Evolutionary conservation across 169 alveolate species (phyloP), one percentile per base, ranked within the genome.

Genomic region (Theileria luwenshuni): DNA sequence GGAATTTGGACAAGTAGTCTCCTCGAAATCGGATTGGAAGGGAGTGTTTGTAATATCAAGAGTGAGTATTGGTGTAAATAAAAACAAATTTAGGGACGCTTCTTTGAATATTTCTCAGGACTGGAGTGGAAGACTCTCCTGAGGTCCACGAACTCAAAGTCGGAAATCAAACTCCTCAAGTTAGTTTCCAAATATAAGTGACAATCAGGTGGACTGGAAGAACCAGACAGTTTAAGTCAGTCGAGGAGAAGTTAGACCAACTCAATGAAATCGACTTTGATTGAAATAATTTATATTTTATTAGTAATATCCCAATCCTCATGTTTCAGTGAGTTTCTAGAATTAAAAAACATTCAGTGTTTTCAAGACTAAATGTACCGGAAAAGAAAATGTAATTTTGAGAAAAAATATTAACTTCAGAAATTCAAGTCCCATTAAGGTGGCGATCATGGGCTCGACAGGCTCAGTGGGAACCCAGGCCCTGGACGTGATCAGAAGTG

Each of bases 381-480:
- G 43, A 8, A 25, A 12, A 8, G 27, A 54, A 54, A 38, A 1
- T 54, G 60, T 23, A 25, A 23, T n/a, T 61, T 10, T 3, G 12
- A 13, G 32, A 2, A 12, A 28, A n/a, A 13, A 38, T 21, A 2
- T 19, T 12, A 21, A 15, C 19, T 43, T 8, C 35, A 41, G 70
- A n/a, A 19, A 12, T 41, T 61, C 70, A 30, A 30, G 59, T 0
- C 86, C 86, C 41, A 60, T 65, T 15, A 74, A 56, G 80, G 89
- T 81, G 60, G 84, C 84, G 42, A 77, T 89, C 25, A 54, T 81
- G 51, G 96, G 96, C 1, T 77, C 92, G 69, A 92, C 95, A 17
- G 96, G 96, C 0, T 83, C 93, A 65, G 86, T 92, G 32, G 96
- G 96, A 13, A 83, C 84, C 19, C 93, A 83, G 73, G 80, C 96